These are phyloP conservation scores for Alternaria ethzedia DNA, from an alignment of 2,329 filamentous ascomycete genomes.

Conservation along the genomic window DNA sequence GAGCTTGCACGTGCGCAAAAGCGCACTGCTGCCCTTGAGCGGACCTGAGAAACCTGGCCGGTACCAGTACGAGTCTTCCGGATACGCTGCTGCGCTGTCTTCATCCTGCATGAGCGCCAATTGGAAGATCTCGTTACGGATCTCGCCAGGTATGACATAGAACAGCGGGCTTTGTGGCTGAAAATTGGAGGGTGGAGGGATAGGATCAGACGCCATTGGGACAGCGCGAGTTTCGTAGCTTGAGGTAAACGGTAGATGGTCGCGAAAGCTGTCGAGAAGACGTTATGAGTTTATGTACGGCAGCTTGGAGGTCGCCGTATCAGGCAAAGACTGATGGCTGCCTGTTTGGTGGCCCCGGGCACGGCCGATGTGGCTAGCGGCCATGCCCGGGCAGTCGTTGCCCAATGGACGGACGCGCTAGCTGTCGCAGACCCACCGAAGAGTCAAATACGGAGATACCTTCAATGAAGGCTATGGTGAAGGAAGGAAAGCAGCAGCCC, in stretches of 20 bases:
- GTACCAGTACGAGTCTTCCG: constrained; percentile 15
- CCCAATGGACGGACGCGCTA: background rate
- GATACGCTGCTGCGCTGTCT: constrained; percentile 8
- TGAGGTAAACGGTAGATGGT: background rate
- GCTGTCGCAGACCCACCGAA: background rate
- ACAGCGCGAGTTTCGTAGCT: background rate
- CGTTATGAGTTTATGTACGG: background rate
- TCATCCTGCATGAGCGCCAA: constrained; percentile 12
- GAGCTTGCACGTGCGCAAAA: constrained; percentile 12
- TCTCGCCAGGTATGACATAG: constrained; percentile 9
- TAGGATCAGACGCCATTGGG: constrained; percentile 1
- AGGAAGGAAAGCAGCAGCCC: background rate
- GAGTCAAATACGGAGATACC: background rate
- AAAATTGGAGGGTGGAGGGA: constrained; percentile 1
- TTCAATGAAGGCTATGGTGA: background rate
- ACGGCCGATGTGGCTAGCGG: background rate
- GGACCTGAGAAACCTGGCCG: constrained; percentile 10
- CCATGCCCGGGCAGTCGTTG: background rate
- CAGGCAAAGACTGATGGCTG: background rate
- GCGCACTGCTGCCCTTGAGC: constrained; percentile 9
- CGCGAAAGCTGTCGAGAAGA: background rate
- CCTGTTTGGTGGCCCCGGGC: background rate
- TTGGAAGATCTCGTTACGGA: constrained; percentile 12
- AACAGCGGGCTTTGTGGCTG: constrained; percentile 14
- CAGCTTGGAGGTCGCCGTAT: background rate